These are phyloP conservation scores for Euphorbia tirucalli DNA, from an alignment of 345 rosid species.

Conservation along the genomic window DNA sequence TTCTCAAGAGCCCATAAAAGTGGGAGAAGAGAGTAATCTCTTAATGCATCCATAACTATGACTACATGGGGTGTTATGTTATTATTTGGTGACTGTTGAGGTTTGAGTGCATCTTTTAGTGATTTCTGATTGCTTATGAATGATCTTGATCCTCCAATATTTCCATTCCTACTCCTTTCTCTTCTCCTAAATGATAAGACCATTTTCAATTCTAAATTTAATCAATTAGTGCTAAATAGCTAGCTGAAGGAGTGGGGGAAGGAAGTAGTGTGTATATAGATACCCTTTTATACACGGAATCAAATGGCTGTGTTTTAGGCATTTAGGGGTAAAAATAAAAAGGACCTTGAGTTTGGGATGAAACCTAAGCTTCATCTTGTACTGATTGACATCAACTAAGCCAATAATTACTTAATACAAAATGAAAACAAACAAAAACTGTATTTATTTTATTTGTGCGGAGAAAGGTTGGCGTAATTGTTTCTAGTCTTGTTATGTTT, in stretches of 20 bases:
- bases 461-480: background rate
- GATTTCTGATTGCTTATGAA: conserved; percentile 7
- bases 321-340: background rate
- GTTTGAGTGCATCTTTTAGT: conserved; percentile 14
- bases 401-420: background rate
- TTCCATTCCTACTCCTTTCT: background rate
- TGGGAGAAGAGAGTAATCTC: conserved; percentile 37
- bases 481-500: no score
- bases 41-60: conserved; percentile 51
- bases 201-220: background rate
- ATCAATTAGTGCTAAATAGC: no score
- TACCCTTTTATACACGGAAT: background rate
- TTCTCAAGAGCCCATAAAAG: conserved; percentile 52
- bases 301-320: background rate
- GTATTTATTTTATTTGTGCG: background rate
- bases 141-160: conserved; percentile 2
- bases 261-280: background rate
- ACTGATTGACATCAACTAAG: background rate
- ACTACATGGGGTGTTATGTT: conserved; percentile 33
- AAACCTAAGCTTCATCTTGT: background rate
- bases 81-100: conserved; percentile 18
- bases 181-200: conserved; percentile 12
- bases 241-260: background rate
- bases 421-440: no score
- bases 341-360: background rate